A percentile compares a stretch with the other conserved stretches of the same genome.
Evolutionary conservation across 257 asterid species (phyloP).

Genomic region (Nicotiana undulata): DNA sequence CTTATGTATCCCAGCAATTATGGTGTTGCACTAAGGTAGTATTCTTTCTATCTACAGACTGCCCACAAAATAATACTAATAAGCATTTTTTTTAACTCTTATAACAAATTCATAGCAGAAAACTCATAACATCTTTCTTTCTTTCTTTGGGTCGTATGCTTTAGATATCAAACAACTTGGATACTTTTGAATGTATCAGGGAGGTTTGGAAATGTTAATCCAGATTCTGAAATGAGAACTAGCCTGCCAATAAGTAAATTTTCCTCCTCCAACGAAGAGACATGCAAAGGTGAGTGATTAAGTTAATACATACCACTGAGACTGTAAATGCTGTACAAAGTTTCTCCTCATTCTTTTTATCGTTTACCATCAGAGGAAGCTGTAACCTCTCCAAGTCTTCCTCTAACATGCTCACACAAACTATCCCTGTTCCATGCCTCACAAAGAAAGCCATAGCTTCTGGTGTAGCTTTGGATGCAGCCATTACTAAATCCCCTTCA

Average conservation of each 20-base stretch:
- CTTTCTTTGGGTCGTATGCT: background rate
- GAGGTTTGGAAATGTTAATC: background rate
- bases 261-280: background rate
- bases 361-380: constrained; percentile 87
- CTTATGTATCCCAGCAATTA: background rate
- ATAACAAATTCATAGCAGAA: background rate
- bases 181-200: background rate
- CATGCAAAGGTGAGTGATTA: background rate
- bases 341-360: constrained; percentile 87
- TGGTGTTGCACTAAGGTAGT: background rate
- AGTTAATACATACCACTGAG: constrained; percentile 68
- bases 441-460: constrained; percentile 98
- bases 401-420: constrained; percentile 94
- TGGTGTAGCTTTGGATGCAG: constrained; percentile 88
- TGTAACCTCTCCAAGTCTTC: constrained; percentile 79
- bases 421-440: constrained; percentile 95
- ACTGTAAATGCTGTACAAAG: constrained; percentile 89
- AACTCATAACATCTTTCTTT: background rate
- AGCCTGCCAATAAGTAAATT: background rate
- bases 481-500: constrained; percentile 97
- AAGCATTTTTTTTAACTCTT: background rate
- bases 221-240: background rate
- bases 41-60: background rate
- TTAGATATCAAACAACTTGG: constrained; percentile 1
- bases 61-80: background rate